Evolutionary conservation across 139 green algal genomes (phyloP).

Genomic region (Chlorella sp.): DNA sequence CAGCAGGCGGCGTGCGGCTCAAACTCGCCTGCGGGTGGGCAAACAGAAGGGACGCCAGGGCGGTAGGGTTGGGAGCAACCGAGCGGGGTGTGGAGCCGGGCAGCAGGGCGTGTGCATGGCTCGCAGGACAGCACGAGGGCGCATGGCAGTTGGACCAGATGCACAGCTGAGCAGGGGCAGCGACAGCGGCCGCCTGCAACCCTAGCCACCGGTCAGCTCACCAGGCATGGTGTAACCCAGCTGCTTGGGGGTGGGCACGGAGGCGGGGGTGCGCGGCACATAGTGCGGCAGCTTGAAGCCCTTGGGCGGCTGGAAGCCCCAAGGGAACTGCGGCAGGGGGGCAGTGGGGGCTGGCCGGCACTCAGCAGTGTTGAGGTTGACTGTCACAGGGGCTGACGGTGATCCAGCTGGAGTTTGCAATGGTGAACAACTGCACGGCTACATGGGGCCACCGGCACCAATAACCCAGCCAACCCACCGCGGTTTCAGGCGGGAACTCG

Average conservation of each 20-base stretch:
- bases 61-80: too few species aligned
- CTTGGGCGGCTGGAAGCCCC: conserved; percentile 26
- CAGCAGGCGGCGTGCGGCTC: conserved; percentile 54
- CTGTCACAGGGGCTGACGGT: not conserved
- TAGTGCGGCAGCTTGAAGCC: conserved; percentile 24
- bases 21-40: conserved; percentile 27
- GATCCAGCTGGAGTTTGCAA: not conserved
- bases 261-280: conserved; percentile 1
- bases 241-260: conserved; percentile 40
- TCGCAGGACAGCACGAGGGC: too few species aligned
- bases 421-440: not conserved
- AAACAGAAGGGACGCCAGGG: too few species aligned
- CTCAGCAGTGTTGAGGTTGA: too few species aligned
- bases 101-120: too few species aligned
- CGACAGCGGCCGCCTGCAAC: too few species aligned
- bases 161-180: too few species aligned
- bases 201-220: too few species aligned
- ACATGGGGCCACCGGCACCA: not conserved
- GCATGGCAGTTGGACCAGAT: too few species aligned
- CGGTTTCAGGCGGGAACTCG: conserved; percentile 24
- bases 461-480: not conserved
- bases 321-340: conserved; percentile 10
- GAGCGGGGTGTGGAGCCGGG: too few species aligned
- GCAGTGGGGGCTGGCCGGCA: not conserved
- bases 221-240: conserved; percentile 65